Conservation (phyloP, 257 asterid genomes). For the Ilex aquifolium region DNA sequence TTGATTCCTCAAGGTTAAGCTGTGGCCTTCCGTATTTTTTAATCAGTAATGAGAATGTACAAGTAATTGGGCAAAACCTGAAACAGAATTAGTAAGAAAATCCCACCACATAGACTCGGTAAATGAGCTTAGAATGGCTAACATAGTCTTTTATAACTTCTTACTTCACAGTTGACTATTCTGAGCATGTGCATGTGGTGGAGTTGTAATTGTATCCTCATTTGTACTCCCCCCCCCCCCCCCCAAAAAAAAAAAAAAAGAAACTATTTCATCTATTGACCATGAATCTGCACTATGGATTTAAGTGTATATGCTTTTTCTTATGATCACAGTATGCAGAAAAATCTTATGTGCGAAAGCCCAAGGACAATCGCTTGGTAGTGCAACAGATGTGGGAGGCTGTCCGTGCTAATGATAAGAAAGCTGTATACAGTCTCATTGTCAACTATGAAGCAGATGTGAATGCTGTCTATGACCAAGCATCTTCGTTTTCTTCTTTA, state of each 20-base stretch:
- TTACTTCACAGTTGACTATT: too few species aligned
- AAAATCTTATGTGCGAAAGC: conserved; percentile 65
- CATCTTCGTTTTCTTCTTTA: conserved; percentile 45
- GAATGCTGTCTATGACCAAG: conserved; percentile 50
- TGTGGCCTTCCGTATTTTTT: too few species aligned
- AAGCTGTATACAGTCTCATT: conserved; percentile 66
- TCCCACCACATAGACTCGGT: too few species aligned
- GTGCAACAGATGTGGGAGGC: conserved; percentile 87
- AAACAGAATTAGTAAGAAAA: too few species aligned
- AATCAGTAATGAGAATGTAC: too few species aligned
- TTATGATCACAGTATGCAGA: conserved; percentile 73
- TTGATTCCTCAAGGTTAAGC: too few species aligned
- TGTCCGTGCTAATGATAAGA: conserved; percentile 74
- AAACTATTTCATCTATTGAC: too few species aligned
- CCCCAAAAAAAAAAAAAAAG: background rate
- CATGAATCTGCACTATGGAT: background rate
- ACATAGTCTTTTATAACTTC: too few species aligned
- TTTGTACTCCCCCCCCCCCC: too few species aligned
- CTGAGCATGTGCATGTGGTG: too few species aligned
- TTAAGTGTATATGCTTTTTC: conserved; percentile 6
- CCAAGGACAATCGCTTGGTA: conserved; percentile 51
- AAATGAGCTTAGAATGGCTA: background rate
- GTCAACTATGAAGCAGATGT: conserved; percentile 74
- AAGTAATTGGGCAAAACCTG: too few species aligned
- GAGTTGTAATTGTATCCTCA: too few species aligned